Base-by-base conservation (phyloP, 179 eudicot species). In the Actinidia arguta region DNA sequence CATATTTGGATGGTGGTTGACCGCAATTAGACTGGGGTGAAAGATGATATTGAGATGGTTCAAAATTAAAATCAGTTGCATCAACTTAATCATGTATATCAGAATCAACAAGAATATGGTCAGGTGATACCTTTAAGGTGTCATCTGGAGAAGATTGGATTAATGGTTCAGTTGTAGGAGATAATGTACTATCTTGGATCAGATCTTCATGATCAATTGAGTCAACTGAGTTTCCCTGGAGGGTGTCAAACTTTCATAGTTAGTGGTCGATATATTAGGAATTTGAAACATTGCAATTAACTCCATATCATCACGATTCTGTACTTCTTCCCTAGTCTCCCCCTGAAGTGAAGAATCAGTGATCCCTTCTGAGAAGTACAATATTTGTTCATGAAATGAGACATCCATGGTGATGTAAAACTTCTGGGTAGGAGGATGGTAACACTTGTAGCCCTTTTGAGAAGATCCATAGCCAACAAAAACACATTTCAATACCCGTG, bases 31-130 rank as follows among this genome's bases (percentile, higher is more conserved):
- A 61, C 66, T 25, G 25, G 27, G 66, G 66, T 61, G 66, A 27
- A 61, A 61, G 66, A 61, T 61, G 66, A 61, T 22, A 61, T n/a
- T n/a, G 66, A 61, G 25, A 61, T 61, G 66, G 66, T 61, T 61
- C 0, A n/a, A 11, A n/a, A 61, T 20, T 20, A 61, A 61, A 14
- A 52, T 52, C 10, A 61, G 25, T n/a, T 61, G 31, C n/a, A 61
- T 61, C 10, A 4, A 20, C 66, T 61, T 5, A 61, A 61, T 61
- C 31, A 61, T 61, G 66, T 6, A 61, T 61, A 61, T 61, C 13
- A 55, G 20, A 55, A 55, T 55, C 59, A 55, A 55, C 59, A 55
- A 55, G 59, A 55, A 55, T 55, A 55, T 55, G 59, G 59, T 55
- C 16, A 55, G 59, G 20, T 20, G 59, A 55, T 55, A 55, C 20